Percentiles rank a stretch among this genome's conserved stretches.
These are phyloP conservation scores for Lentinula detonsa DNA, from an alignment of 768 basidiomycete species.

Conservation along the genomic window DNA sequence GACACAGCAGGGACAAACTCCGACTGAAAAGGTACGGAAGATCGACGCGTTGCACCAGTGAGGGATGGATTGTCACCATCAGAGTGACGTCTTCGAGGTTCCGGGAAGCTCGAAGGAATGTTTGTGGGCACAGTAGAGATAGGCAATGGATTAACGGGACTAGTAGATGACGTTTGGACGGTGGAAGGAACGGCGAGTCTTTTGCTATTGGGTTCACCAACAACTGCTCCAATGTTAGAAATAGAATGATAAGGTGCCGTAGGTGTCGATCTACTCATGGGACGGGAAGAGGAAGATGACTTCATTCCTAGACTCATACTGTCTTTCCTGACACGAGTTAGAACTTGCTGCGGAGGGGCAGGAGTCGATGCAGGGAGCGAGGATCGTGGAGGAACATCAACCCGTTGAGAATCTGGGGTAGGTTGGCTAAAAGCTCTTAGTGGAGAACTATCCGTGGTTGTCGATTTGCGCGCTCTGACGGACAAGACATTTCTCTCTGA, in stretches of 20 bases:
- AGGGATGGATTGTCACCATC: constrained; percentile 4
- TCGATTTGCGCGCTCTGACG: neutral
- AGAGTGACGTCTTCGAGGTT: constrained; percentile 5
- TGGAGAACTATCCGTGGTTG: neutral
- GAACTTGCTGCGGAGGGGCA: neutral
- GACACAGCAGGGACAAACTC: constrained; percentile 4
- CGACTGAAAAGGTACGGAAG: neutral
- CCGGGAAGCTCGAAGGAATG: neutral
- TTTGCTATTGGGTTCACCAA: neutral
- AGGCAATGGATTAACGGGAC: neutral
- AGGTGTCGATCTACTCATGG: neutral
- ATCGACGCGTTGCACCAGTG: neutral
- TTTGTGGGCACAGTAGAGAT: neutral
- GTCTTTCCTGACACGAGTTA: constrained; percentile 1
- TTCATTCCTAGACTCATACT: neutral
- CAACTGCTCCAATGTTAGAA: neutral
- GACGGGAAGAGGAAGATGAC: neutral
- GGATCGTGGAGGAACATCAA: neutral
- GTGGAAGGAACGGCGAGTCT: neutral
- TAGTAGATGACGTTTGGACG: neutral
- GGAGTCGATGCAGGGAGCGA: neutral
- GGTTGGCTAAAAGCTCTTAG: neutral
- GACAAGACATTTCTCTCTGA: neutral
- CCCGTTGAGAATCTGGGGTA: neutral
- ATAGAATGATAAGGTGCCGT: neutral